Percentiles rank a stretch among this genome's conserved stretches.
Evolutionary conservation across 2,329 filamentous ascomycete species (phyloP).

Genomic region (Daldinia eschscholtzii): DNA sequence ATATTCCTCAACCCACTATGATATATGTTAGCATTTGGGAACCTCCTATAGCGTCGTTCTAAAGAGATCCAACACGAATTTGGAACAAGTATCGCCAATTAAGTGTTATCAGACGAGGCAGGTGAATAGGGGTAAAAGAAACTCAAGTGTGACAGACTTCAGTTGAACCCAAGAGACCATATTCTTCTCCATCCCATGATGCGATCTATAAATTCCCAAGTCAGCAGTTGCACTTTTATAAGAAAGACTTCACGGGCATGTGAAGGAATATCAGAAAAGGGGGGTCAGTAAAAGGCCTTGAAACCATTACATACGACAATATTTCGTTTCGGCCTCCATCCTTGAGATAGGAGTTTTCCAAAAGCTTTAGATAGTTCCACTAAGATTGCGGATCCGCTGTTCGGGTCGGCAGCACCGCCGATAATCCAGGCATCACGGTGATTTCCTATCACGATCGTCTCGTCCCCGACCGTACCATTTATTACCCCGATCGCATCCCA

Average conservation of each 20-base stretch:
- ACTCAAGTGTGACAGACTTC: slow-evolving; percentile 58
- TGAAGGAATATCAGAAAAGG: neutral
- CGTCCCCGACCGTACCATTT: slow-evolving; percentile 80
- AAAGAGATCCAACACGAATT: neutral
- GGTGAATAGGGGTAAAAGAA: neutral
- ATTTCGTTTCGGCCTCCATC: slow-evolving; percentile 84
- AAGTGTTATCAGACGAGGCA: neutral
- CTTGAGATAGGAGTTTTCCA: slow-evolving; percentile 75
- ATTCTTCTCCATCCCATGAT: slow-evolving; percentile 80
- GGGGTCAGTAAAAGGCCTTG: neutral
- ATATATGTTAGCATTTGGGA: neutral
- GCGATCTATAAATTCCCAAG: slow-evolving; percentile 59
- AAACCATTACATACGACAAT: slow-evolving; percentile 63
- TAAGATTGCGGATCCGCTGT: slow-evolving; percentile 81
- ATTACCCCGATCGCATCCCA: slow-evolving; percentile 86
- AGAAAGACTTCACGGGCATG: neutral
- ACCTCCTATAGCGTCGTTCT: neutral
- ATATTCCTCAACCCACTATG: slow-evolving; percentile 82
- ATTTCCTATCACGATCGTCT: slow-evolving; percentile 83
- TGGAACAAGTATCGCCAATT: neutral
- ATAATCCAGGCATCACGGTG: slow-evolving; percentile 87
- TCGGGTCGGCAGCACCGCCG: slow-evolving; percentile 87
- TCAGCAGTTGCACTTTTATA: neutral
- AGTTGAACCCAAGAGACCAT: slow-evolving; percentile 82
- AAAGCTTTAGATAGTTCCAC: slow-evolving; percentile 82